These are phyloP conservation scores for Prasinococcaceae sp. DNA, from an alignment of 139 green algal species.

Conservation along the genomic window DNA sequence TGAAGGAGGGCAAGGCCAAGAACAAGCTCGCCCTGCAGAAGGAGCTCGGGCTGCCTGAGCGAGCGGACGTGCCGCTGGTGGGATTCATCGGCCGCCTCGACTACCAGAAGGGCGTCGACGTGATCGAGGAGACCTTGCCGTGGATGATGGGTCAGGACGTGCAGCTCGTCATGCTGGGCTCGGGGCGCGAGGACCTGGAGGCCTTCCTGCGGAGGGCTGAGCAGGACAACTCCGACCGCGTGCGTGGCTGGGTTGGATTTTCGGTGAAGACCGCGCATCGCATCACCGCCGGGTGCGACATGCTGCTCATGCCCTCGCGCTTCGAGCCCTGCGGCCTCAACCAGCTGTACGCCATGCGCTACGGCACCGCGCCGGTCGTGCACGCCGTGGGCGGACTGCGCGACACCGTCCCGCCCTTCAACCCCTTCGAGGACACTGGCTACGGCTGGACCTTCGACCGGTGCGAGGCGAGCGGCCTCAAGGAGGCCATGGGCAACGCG, in stretches of 20 bases:
- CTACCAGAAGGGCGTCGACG: conserved; percentile 93
- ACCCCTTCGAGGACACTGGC: conserved; percentile 28
- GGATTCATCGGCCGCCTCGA: conserved; percentile 43
- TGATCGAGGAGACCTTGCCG: conserved; percentile 58
- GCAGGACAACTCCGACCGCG: conserved; percentile 15
- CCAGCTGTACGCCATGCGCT: conserved; percentile 54
- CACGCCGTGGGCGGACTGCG: conserved; percentile 63
- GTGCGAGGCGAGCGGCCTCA: conserved; percentile 11
- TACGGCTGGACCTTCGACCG: conserved; percentile 31
- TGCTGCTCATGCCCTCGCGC: conserved; percentile 71
- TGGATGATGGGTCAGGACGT: conserved; percentile 32
- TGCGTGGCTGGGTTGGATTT: conserved; percentile 56
- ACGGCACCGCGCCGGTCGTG: conserved; percentile 73
- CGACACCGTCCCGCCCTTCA: conserved; percentile 42
- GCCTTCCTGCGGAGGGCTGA: conserved; percentile 24
- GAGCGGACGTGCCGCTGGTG: conserved; percentile 45
- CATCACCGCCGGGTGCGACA: conserved; percentile 65
- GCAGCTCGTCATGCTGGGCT: conserved; percentile 91
- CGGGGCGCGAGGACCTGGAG: conserved; percentile 76
- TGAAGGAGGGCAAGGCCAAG: conserved; percentile 49
- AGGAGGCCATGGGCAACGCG: conserved; percentile 26
- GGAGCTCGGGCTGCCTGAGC: conserved; percentile 81
- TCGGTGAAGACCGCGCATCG: conserved; percentile 59
- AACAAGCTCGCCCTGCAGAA: conserved; percentile 61
- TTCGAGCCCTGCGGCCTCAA: conserved; percentile 86